Conservation (phyloP, 2,329 filamentous ascomycete species). For the Paramyrothecium roridum region DNA sequence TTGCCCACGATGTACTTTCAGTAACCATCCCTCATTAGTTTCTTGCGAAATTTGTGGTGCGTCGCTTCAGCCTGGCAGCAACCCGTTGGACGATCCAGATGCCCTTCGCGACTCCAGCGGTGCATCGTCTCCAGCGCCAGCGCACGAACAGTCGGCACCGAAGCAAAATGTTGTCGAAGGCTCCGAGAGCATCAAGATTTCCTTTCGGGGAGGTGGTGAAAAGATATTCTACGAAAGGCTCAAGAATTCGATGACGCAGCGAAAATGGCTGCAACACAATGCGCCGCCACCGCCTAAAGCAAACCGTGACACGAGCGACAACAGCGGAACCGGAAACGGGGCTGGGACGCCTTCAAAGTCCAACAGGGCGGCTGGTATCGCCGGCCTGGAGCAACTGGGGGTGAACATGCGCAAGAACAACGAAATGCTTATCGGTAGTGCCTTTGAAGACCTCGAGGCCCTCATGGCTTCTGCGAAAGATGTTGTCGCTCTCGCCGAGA, state of each 20-base stretch:
- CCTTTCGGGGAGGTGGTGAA: slow-evolving; percentile 84
- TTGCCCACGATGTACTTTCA: slow-evolving; percentile 89
- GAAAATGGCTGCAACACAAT: slow-evolving; percentile 91
- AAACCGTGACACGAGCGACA: slow-evolving; percentile 33
- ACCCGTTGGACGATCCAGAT: slow-evolving; percentile 50
- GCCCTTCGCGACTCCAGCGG: not conserved
- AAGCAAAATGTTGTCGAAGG: slow-evolving; percentile 46
- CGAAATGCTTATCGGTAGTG: slow-evolving; percentile 84
- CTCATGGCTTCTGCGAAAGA: slow-evolving; percentile 98
- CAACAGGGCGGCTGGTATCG: slow-evolving; percentile 77
- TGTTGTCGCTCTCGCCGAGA: slow-evolving; percentile 88
- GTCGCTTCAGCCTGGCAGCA: slow-evolving; percentile 58
- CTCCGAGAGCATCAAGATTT: slow-evolving; percentile 80
- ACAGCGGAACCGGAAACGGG: slow-evolving; percentile 19
- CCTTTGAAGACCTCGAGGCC: slow-evolving; percentile 94
- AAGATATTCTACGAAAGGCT: slow-evolving; percentile 87
- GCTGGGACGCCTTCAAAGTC: slow-evolving; percentile 23
- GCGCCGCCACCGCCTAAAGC: slow-evolving; percentile 82
- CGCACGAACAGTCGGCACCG: slow-evolving; percentile 8
- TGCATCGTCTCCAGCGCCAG: slow-evolving; percentile 58
- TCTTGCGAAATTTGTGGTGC: slow-evolving; percentile 91
- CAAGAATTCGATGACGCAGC: slow-evolving; percentile 82
- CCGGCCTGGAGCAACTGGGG: slow-evolving; percentile 83
- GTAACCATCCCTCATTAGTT: slow-evolving; percentile 82
- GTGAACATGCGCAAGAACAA: slow-evolving; percentile 88